Percentiles rank a stretch among this genome's conserved stretches.
Evolutionary conservation across 108 stramenopile genomes (phyloP).

Genomic region (Cylindrotheca closterium): DNA sequence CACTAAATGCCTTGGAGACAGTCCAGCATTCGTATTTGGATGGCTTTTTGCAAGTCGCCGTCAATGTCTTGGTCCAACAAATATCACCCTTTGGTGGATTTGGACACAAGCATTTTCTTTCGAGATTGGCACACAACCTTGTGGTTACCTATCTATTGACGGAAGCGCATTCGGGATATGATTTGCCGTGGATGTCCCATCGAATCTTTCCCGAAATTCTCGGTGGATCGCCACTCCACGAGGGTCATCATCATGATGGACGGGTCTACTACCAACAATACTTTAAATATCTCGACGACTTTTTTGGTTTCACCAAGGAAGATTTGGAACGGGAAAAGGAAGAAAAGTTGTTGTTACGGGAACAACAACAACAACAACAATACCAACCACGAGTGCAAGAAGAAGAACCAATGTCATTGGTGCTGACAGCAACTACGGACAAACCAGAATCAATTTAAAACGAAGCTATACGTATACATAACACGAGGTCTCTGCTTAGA

Average conservation of each 20-base stretch:
- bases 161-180: constrained; percentile 35
- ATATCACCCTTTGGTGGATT: constrained; percentile 28
- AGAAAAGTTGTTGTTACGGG: too few species aligned
- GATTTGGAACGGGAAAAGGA: constrained; percentile 2
- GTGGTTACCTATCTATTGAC: constrained; percentile 37
- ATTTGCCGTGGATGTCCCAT: constrained; percentile 18
- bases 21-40: constrained; percentile 52
- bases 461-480: too few species aligned
- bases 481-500: too few species aligned
- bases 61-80: constrained; percentile 50
- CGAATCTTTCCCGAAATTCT: constrained; percentile 15
- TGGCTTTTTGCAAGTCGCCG: constrained; percentile 43
- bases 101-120: constrained; percentile 31
- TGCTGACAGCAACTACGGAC: too few species aligned
- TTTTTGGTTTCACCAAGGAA: constrained; percentile 16
- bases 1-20: constrained; percentile 27
- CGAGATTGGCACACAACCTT: constrained; percentile 42
- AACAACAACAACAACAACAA: too few species aligned
- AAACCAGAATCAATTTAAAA: too few species aligned
- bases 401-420: too few species aligned
- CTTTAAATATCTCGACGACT: constrained; percentile 42
- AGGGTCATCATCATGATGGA: constrained; percentile 34
- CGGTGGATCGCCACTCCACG: constrained; percentile 26
- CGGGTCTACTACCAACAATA: constrained; percentile 40
- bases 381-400: too few species aligned